These are phyloP conservation scores for Aristolochia fimbriata DNA, from an alignment of 164 flowering plant genomes.

Conservation along the genomic window DNA sequence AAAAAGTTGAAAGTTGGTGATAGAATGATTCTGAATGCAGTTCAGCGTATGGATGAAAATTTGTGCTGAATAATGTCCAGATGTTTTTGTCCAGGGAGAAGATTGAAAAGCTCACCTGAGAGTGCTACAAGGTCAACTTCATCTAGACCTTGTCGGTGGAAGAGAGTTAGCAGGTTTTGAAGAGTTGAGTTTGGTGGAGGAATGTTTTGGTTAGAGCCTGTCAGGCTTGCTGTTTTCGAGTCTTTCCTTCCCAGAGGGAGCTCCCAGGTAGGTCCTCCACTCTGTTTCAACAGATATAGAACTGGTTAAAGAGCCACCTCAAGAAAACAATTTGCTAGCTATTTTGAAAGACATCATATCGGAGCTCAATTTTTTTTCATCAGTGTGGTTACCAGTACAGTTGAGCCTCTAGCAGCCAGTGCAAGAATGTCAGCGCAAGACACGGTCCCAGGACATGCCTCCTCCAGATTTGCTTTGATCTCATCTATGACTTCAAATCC, in stretches of 20 bases:
- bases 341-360: neutral
- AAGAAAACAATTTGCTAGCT: neutral
- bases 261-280: conserved; percentile 82
- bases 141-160: conserved; percentile 72
- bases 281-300: conserved; percentile 25
- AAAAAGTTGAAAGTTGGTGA: no score
- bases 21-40: neutral
- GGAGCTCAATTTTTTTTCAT: neutral
- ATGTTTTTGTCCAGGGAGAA: neutral
- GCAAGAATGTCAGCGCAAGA: conserved; percentile 96
- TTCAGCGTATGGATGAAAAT: no score
- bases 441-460: conserved; percentile 68
- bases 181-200: conserved; percentile 82
- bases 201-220: conserved; percentile 51
- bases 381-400: conserved; percentile 44
- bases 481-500: conserved; percentile 82
- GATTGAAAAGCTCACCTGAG: conserved; percentile 38
- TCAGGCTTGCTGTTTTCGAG: conserved; percentile 72
- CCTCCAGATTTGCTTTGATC: conserved; percentile 66
- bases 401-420: conserved; percentile 72
- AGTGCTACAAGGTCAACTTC: conserved; percentile 82
- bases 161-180: conserved; percentile 46
- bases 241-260: conserved; percentile 88
- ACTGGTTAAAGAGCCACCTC: neutral
- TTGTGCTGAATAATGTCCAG: no score